Conservation (phyloP, 768 basidiomycete genomes). For the Chiua virens region DNA sequence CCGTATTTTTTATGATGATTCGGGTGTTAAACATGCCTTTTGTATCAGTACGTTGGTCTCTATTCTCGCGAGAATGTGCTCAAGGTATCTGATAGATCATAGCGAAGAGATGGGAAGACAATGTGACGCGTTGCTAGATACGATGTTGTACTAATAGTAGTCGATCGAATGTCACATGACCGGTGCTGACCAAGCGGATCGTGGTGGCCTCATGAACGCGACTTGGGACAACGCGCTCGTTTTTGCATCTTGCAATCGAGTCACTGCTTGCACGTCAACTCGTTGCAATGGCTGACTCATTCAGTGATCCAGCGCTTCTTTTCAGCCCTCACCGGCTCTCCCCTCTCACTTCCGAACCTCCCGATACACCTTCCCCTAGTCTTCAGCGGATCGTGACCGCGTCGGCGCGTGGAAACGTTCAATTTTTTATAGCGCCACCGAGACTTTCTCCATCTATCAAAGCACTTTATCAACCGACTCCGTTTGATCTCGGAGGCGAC, state of each 20-base stretch:
- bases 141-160: conserved; percentile 1
- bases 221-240: too few species aligned
- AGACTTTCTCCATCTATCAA: conserved; percentile 38
- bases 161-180: conserved; percentile 12
- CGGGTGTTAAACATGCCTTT: conserved; percentile 67
- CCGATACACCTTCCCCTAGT: conserved; percentile 3
- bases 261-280: not conserved
- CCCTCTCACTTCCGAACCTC: conserved; percentile 15
- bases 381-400: not conserved
- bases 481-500: conserved; percentile 35
- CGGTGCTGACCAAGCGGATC: conserved; percentile 10
- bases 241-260: too few species aligned
- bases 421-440: conserved; percentile 41
- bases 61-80: not conserved
- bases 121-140: conserved; percentile 45
- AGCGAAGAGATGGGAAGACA: conserved; percentile 48
- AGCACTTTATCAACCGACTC: conserved; percentile 39
- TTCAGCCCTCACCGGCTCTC: conserved; percentile 14
- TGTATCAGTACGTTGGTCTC: conserved; percentile 57
- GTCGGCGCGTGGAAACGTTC: conserved; percentile 9
- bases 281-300: conserved; percentile 16
- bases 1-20: conserved; percentile 43
- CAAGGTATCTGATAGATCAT: conserved; percentile 41
- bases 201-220: not conserved
- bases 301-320: conserved; percentile 14